Conservation (phyloP, 345 rosid genomes). For the Cardamine resedifolia region DNA sequence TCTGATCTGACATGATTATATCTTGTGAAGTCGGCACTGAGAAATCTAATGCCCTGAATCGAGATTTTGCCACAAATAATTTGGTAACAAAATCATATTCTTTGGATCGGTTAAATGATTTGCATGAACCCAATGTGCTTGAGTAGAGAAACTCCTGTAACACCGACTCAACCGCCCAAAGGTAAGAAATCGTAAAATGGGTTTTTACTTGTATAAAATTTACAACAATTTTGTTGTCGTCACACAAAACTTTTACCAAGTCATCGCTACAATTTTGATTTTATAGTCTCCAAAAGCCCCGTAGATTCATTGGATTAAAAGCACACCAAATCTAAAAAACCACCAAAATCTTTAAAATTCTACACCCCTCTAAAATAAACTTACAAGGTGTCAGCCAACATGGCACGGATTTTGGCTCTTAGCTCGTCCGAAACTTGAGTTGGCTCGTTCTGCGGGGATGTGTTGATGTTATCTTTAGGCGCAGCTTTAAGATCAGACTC, state of each 20-base stretch:
- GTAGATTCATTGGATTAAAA: background rate
- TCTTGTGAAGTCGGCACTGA: conserved; percentile 34
- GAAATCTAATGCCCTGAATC: conserved; percentile 37
- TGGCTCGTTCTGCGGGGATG: conserved; percentile 37
- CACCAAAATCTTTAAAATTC: background rate
- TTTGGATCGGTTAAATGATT: conserved; percentile 33
- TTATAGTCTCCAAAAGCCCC: background rate
- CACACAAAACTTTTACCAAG: background rate
- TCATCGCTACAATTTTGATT: background rate
- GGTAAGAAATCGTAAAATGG: conserved; percentile 34
- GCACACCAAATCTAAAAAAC: background rate
- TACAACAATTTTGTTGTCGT: background rate
- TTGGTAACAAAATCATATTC: conserved; percentile 37
- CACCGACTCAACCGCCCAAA: conserved; percentile 37
- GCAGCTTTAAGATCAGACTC: conserved; percentile 43
- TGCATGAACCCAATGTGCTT: conserved; percentile 27
- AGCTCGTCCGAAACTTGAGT: conserved; percentile 67
- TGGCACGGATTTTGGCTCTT: conserved; percentile 94
- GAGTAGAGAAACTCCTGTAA: conserved; percentile 33
- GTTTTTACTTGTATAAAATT: background rate
- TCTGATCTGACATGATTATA: background rate
- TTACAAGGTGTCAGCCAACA: conserved; percentile 82
- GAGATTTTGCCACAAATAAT: conserved; percentile 34
- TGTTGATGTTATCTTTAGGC: conserved; percentile 50
- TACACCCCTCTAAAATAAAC: background rate